A percentile compares a stretch with the other conserved stretches of the same genome.
Conservation (phyloP, 345 rosid genomes). For the Carallia pectinifolia region DNA sequence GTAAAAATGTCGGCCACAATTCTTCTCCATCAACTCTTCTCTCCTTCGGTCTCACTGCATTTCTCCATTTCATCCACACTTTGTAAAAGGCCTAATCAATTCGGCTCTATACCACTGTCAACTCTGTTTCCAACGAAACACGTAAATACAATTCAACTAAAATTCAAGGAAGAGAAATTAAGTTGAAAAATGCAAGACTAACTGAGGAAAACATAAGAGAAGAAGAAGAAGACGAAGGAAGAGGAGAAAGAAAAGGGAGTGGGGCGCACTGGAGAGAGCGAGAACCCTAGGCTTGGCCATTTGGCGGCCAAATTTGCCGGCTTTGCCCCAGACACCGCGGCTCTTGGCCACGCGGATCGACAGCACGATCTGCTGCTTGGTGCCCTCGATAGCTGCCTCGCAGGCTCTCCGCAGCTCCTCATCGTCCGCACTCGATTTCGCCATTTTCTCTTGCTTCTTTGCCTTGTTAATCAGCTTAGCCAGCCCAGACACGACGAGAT, state of each 20-base stretch:
- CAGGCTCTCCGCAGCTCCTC: conserved; percentile 90
- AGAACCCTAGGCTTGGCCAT: conserved; percentile 99
- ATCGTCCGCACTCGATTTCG: conserved; percentile 96
- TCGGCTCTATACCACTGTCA: too few relatives aligned
- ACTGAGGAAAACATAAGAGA: not conserved
- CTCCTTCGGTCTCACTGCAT: too few relatives aligned
- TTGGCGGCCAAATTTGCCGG: conserved; percentile 83
- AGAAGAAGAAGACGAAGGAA: not conserved
- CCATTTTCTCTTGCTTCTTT: conserved; percentile 42
- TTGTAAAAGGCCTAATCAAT: too few relatives aligned
- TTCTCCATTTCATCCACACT: too few relatives aligned
- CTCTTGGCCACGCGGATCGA: conserved; percentile 97
- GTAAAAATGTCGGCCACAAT: too few relatives aligned
- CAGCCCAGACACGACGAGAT: too few relatives aligned
- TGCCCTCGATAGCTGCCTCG: conserved; percentile 91
- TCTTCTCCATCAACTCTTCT: too few relatives aligned
- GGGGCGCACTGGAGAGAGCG: conserved; percentile 65
- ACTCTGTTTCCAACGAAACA: too few relatives aligned
- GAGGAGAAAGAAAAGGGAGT: not conserved
- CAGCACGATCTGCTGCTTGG: conserved; percentile 77
- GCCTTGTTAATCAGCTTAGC: too few relatives aligned
- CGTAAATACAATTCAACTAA: too few relatives aligned
- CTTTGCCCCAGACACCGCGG: conserved; percentile 92
- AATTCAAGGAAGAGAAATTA: too few relatives aligned
- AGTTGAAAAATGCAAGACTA: not conserved